Conservation (phyloP, 495 filamentous ascomycete species). For the Lepidopterella palustris region DNA sequence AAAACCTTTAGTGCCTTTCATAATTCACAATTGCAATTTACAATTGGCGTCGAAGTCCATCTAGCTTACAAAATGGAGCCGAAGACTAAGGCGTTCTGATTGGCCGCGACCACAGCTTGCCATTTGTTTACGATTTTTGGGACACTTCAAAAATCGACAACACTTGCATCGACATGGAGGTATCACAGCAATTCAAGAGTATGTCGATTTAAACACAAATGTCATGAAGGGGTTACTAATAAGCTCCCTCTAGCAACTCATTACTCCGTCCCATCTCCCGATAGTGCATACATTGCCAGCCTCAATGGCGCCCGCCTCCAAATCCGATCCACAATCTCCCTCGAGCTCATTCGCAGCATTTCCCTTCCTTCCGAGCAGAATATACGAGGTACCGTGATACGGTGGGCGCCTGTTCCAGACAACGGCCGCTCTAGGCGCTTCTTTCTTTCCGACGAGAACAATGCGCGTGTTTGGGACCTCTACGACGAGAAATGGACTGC, state of each 20-base stretch:
- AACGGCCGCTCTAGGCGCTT: slow-evolving; percentile 33
- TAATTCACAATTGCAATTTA: neutral
- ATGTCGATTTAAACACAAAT: neutral
- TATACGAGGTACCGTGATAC: slow-evolving; percentile 1
- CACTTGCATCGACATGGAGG: slow-evolving; percentile 1
- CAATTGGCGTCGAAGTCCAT: no score
- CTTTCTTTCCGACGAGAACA: slow-evolving; percentile 44
- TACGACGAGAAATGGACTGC: slow-evolving; percentile 44
- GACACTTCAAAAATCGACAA: neutral
- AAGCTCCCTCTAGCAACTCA: slow-evolving; percentile 12
- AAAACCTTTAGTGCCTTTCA: no score
- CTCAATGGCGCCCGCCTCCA: slow-evolving; percentile 29
- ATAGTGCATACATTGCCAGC: slow-evolving; percentile 25
- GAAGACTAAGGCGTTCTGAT: neutral
- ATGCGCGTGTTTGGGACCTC: slow-evolving; percentile 44
- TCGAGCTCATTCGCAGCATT: slow-evolving; percentile 29
- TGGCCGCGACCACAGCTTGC: neutral
- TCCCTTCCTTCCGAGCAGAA: slow-evolving; percentile 19
- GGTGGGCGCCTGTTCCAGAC: slow-evolving; percentile 14
- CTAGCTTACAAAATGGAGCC: neutral
- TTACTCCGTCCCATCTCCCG: slow-evolving; percentile 28
- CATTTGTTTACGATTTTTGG: neutral
- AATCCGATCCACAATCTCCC: slow-evolving; percentile 26
- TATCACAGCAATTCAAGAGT: slow-evolving; percentile 23
- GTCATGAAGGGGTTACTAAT: neutral